These are phyloP conservation scores for Picea sitchensis DNA, from an alignment of 75 land plant genomes.

Conservation along the genomic window DNA sequence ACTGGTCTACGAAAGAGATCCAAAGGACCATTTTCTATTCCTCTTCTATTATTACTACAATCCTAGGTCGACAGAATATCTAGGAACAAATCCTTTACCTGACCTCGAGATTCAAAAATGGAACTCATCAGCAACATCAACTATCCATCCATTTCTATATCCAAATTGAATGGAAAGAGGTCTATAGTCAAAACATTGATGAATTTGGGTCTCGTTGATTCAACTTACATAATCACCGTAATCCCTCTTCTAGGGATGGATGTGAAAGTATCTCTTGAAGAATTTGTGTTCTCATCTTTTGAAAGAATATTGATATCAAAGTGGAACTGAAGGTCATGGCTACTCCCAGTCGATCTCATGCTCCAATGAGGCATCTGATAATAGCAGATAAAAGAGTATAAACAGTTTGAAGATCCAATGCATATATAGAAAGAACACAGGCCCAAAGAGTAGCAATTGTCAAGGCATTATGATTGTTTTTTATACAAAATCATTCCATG, in stretches of 20 bases:
- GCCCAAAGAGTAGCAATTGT: conserved; percentile 85
- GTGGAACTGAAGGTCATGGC: conserved; percentile 16
- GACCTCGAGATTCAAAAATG: neutral
- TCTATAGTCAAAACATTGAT: conserved; percentile 35
- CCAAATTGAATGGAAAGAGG: too few species aligned
- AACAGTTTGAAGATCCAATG: conserved; percentile 80
- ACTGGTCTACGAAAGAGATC: neutral
- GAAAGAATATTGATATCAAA: neutral
- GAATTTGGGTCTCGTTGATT: conserved; percentile 43
- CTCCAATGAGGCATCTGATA: conserved; percentile 89
- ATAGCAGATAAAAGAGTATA: conserved; percentile 91
- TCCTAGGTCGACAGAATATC: conserved; percentile 11
- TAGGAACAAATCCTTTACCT: conserved; percentile 16
- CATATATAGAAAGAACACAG: conserved; percentile 74
- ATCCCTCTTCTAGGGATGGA: conserved; percentile 29
- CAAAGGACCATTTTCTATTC: conserved; percentile 42
- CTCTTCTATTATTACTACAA: conserved; percentile 63
- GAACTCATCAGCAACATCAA: conserved; percentile 26
- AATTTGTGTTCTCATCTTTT: conserved; percentile 25
- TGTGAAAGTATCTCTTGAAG: conserved; percentile 46
- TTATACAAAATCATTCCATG: conserved; percentile 95
- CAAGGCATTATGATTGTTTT: conserved; percentile 70
- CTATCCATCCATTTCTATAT: too few species aligned
- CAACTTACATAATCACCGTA: conserved; percentile 32
- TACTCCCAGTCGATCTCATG: conserved; percentile 72